Evolutionary conservation across 768 basidiomycete species (phyloP), one percentile per base, ranked within the genome.

Genomic region (Tulasnella calospora): DNA sequence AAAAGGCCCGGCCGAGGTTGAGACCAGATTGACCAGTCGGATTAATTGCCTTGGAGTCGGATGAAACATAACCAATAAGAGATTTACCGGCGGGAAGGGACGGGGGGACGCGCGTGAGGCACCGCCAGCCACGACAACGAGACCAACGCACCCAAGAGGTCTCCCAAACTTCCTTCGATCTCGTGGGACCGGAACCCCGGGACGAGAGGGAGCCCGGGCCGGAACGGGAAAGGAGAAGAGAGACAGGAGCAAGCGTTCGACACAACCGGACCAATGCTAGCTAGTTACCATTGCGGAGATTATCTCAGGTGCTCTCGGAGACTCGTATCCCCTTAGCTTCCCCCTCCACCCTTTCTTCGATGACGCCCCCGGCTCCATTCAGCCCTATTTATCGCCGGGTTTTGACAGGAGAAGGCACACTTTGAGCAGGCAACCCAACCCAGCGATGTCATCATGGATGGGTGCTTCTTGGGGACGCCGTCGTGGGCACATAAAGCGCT

Each of bases 221-320:
- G 61, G 61, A 67, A 67, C 61, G 61, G 61, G 44, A 44, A 61
- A 61, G 6, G 57, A n/a, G n/a, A n/a, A n/a, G n/a, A n/a, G 30
- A 67, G 61, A 67, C 61, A 67, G 33, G 61, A 67, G 33, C 15
- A 30, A 27, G 30, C n/a, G 27, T 19, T 9, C 21, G 7, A 30
- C n/a, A n/a, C 27, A 61, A 61, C 46, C 46, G 46, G 19, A 41
- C 41, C 15, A 19, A 19, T 47, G n/a, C 19, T 67, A 33, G 47
- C 61, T 27, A 27, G 61, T 67, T 67, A 67, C 61, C 61, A 35
- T 33, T 27, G 61, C 61, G 61, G 61, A 67, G 61, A 67, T 67
- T 67, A 67, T 67, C 61, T 67, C 61, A 67, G 61, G 61, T 67
- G 44, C 61, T 19, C 57, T 51, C 61, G 61, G 61, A 67, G 61